Conservation (phyloP, 176 grass and related monocot genomes). For the Aegilops speltoides region DNA sequence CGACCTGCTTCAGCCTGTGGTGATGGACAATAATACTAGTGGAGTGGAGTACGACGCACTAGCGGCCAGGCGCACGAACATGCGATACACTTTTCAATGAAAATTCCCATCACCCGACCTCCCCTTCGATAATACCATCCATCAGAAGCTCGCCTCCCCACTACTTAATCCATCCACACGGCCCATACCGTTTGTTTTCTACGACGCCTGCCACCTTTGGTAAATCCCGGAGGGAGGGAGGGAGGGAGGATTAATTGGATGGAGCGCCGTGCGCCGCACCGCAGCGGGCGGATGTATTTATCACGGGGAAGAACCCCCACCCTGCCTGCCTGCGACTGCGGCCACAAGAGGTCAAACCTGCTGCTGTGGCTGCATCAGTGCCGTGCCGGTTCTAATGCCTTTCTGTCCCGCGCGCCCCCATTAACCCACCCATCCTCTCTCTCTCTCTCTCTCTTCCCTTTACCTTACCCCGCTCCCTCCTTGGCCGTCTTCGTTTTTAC, state of each 20-base stretch:
- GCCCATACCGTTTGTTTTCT: slow-evolving; percentile 14
- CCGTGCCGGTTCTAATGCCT: slow-evolving; percentile 49
- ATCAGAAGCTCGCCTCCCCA: slow-evolving; percentile 7
- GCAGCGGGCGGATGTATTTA: not conserved
- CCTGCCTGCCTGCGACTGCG: not conserved
- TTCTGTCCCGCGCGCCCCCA: slow-evolving; percentile 47
- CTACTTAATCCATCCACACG: not conserved
- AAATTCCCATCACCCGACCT: slow-evolving; percentile 31
- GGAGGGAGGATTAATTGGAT: not conserved
- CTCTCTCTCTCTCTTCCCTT: not conserved
- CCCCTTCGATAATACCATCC: not conserved
- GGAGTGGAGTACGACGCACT: not conserved
- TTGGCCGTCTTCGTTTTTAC: too few relatives aligned
- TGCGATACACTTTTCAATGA: slow-evolving; percentile 42
- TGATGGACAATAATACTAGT: not conserved
- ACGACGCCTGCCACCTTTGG: slow-evolving; percentile 40
- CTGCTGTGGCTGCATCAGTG: slow-evolving; percentile 24
- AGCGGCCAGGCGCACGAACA: slow-evolving; percentile 50
- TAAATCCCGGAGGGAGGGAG: not conserved
- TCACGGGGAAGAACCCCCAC: not conserved
- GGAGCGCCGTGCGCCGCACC: not conserved
- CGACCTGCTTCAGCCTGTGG: not conserved
- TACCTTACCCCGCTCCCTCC: too few relatives aligned
- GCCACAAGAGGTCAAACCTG: slow-evolving; percentile 38
- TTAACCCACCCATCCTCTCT: slow-evolving; percentile 12